These are phyloP conservation scores for Cymodocea nodosa DNA, from an alignment of 116 monocot species.

Conservation along the genomic window DNA sequence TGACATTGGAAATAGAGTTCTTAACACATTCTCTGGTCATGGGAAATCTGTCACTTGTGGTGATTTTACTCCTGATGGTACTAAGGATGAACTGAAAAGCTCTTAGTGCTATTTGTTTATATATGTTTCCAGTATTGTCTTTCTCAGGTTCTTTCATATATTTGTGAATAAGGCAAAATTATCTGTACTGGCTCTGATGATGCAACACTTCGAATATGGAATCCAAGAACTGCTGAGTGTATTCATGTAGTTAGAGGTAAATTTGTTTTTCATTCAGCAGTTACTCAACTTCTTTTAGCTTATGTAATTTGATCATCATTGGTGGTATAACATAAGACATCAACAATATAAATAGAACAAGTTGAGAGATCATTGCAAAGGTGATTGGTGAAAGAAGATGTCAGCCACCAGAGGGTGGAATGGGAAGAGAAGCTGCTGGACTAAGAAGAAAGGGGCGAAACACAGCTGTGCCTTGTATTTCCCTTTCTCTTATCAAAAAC, in stretches of 20 bases:
- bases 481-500: too few relatives aligned
- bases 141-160: background rate
- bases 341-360: too few relatives aligned
- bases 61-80: slow-evolving; percentile 97
- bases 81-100: background rate
- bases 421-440: too few relatives aligned
- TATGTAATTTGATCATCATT: background rate
- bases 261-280: background rate
- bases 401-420: too few relatives aligned
- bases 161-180: slow-evolving; percentile 43
- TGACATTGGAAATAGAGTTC: slow-evolving; percentile 34
- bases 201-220: slow-evolving; percentile 86
- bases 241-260: slow-evolving; percentile 63
- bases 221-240: slow-evolving; percentile 60
- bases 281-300: background rate
- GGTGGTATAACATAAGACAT: too few relatives aligned
- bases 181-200: slow-evolving; percentile 95
- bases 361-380: too few relatives aligned
- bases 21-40: slow-evolving; percentile 86
- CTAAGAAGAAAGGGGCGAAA: too few relatives aligned
- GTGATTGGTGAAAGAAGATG: too few relatives aligned
- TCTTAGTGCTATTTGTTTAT: background rate
- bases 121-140: background rate
- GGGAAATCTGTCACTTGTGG: slow-evolving; percentile 78
- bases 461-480: too few relatives aligned